Conservation (phyloP, 2,329 filamentous ascomycete genomes). For the Aphanocladium album region DNA sequence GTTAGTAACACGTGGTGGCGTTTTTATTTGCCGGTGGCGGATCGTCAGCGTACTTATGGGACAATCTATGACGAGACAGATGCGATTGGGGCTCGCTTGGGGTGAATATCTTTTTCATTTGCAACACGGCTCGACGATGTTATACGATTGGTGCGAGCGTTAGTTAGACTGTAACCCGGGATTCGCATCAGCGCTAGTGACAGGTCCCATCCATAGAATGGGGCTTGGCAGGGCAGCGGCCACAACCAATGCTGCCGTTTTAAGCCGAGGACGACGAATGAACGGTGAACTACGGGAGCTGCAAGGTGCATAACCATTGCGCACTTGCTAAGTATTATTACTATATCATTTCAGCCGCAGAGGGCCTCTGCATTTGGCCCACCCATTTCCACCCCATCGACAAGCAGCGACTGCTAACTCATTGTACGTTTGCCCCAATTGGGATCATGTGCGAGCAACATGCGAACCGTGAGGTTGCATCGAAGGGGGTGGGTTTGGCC, state of each 20-base stretch:
- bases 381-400: background rate
- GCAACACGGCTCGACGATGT: background rate
- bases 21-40: background rate
- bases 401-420: background rate
- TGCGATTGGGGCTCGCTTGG: background rate
- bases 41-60: background rate
- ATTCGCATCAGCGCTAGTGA: slow-evolving; percentile 7
- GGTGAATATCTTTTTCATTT: background rate
- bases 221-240: background rate
- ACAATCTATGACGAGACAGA: background rate
- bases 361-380: background rate
- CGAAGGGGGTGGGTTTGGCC: too few species aligned
- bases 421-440: background rate
- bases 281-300: background rate
- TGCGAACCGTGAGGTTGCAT: background rate
- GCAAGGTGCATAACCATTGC: background rate
- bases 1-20: background rate
- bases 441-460: background rate
- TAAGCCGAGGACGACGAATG: background rate
- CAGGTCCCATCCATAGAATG: background rate
- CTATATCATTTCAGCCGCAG: background rate
- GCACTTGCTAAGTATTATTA: background rate
- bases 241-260: background rate
- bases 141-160: background rate
- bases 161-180: background rate